Base-by-base conservation (phyloP, 768 basidiomycete genomes). In the Pleurotus giganteus region DNA sequence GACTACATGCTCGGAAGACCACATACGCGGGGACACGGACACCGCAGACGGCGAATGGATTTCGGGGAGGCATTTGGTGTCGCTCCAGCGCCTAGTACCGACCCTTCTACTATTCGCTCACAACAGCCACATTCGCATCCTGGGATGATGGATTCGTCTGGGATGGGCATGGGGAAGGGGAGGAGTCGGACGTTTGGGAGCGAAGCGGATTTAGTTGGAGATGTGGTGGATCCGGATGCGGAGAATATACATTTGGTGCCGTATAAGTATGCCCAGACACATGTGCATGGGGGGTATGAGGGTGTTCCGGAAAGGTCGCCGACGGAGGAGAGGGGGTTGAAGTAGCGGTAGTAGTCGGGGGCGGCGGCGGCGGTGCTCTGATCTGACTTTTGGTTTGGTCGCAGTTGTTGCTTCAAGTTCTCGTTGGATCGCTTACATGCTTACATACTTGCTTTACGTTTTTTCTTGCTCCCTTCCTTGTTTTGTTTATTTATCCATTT, bases 61-160 rank as follows among this genome's bases (percentile, higher is more conserved):
- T 74, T 75, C 34, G 73, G 69, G 4, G 60, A 73, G 55, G 74
- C 74, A 13, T 76, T 78, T 47, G 74, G 77, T 9, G 65, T 75
- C 4, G 8, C 15, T 29, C 24, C 23, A 9, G 46, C 9, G 11
- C 9, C 12, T 31, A 28, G 17, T 17, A n/a, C 41, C 9, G 13
- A 9, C 32, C 15, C 15, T 15, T 15, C 12, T 12, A 8, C 26
- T 32, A 5, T 27, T 12, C 17, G 47, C 47, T n/a, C 47, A n/a
- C n/a, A n/a, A n/a, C n/a, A n/a, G n/a, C n/a, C n/a, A n/a, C n/a
- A n/a, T n/a, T n/a, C 47, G 4, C 41, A 43, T n/a, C 41, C 41
- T 43, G 41, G 41, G 47, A 49, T 47, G 45, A 2, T 21, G 9
- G 19, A 21, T 12, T 12, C 21, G 19, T 13, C 41, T 11, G 9